Base-by-base conservation (phyloP, 2,329 filamentous ascomycete genomes). In the Periglandula ipomoeae region DNA sequence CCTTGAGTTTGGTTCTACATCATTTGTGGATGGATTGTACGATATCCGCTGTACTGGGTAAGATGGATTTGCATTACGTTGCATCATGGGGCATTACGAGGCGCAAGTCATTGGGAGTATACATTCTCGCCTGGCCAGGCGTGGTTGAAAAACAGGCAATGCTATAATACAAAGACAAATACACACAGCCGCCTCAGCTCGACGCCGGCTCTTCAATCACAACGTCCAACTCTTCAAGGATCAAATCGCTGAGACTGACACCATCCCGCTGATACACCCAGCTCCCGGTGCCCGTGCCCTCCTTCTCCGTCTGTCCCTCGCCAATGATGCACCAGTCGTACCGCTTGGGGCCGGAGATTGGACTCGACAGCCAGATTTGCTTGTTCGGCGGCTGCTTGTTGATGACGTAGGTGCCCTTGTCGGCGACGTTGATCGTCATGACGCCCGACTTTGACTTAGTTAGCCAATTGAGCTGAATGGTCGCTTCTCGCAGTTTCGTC, bases 351-450 rank as follows among this genome's bases (percentile, higher is more conserved):
- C 93, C 93, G 5, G 87, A 90, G 47, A 89, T 73, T 4, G 93
- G 93, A 39, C 89, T 95, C 34, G 88, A 93, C 41, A 97, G 81
- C 93, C 93, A 98, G 62, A 98, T 95, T 65, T 86, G 93, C 74
- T 89, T 93, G 75, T 96, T 97, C 19, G 91, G 89, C 0, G 93
- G 93, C 67, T 98, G 93, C 69, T 98, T 98, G 79, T 98, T 98
- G 70, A 98, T 78, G 52, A 98, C 87, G 64, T 94, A 98, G 26
- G 81, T 91, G 53, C 90, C 89, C 45, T 81, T 73, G 11, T 75
- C 71, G 1, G 81, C 79, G 58, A 87, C 80, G 6, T 71, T 75
- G 60, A 97, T 74, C 54, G 83, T 89, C 58, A 97, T 76, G 49
- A 97, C 89, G 48, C 93, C 91, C 47, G 88, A 79, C 90, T 96